These are phyloP conservation scores for Roridomyces roridus DNA, from an alignment of 768 basidiomycete genomes.

Conservation along the genomic window DNA sequence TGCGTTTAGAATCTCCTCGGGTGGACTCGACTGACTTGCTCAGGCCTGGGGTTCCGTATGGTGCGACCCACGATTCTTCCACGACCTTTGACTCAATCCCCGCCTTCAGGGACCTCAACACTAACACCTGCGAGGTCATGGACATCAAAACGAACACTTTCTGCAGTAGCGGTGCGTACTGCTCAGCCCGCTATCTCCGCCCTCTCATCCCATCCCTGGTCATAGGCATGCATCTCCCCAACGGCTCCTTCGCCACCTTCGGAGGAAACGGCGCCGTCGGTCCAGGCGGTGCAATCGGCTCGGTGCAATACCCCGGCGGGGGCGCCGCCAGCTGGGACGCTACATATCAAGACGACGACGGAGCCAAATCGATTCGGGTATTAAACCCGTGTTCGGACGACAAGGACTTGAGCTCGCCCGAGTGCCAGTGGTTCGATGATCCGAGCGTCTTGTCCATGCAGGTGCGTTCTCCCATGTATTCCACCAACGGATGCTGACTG, in stretches of 20 bases:
- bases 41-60: conserved; percentile 80
- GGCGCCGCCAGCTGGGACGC: conserved; percentile 63
- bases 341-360: conserved; percentile 80
- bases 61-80: conserved; percentile 35
- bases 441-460: conserved; percentile 65
- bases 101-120: conserved; percentile 62
- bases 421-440: conserved; percentile 80
- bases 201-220: background rate
- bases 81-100: background rate
- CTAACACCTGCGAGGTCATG: conserved; percentile 69
- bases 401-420: conserved; percentile 50
- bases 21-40: conserved; percentile 50
- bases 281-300: conserved; percentile 63
- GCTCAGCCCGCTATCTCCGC: background rate
- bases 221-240: conserved; percentile 64
- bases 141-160: conserved; percentile 78
- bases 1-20: too few species aligned
- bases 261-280: conserved; percentile 82
- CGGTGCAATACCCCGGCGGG: conserved; percentile 48
- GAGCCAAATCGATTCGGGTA: conserved; percentile 79
- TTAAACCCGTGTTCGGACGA: conserved; percentile 72
- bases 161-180: conserved; percentile 53
- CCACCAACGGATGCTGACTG: too few species aligned
- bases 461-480: conserved; percentile 22
- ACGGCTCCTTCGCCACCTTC: conserved; percentile 72